Evolutionary conservation across 2,329 filamentous ascomycete species (phyloP), one percentile per base, ranked within the genome.

Genomic region (Calonectria fujianensis): DNA sequence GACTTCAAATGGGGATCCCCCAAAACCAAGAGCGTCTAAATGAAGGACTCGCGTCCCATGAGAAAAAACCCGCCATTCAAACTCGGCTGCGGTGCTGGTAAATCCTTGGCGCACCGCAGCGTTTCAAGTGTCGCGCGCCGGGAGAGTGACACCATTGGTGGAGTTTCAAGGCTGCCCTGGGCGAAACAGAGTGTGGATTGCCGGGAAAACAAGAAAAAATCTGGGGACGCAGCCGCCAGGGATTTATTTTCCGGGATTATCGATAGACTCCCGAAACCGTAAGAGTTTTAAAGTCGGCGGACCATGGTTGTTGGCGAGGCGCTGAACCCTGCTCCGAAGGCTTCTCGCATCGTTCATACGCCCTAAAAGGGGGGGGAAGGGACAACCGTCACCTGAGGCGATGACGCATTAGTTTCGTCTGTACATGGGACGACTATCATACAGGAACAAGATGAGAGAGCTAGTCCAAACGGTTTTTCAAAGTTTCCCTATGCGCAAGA

Each of bases 1-100:
- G 35, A 48, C 16, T 16, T 39, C 16, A 14, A 57, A 6, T 20
- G 24, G 61, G 27, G 24, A 24, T 24, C 24, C 50, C 61, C 61
- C 37, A 74, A 64, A 66, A 66, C 69, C 39, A 59, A 20, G 72
- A 29, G 52, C 70, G 48, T 71, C 24, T 24, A 24, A 63, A 74
- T 77, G 69, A 75, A 78, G 68, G 67, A 63, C 50, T 67, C 24
- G 10, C 24, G 1, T 52, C 35, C 20, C 41, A 48, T 50, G 51
- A 72, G 57, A 70, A 77, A 78, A 78, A 78, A 75, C 69, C 79
- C 79, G 78, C 78, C 79, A 75, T 76, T 77, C 66, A 77, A 73
- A 73, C 61, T 31, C 71, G 41, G 48, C n/a, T 67, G 45, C 39
- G 63, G 27, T 63, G 35, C 31, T 29, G 11, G 27, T 6, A 35